Evolutionary conservation across 768 basidiomycete species (phyloP), one percentile per base, ranked within the genome.

Genomic region (Pleurotus tuber-regium): DNA sequence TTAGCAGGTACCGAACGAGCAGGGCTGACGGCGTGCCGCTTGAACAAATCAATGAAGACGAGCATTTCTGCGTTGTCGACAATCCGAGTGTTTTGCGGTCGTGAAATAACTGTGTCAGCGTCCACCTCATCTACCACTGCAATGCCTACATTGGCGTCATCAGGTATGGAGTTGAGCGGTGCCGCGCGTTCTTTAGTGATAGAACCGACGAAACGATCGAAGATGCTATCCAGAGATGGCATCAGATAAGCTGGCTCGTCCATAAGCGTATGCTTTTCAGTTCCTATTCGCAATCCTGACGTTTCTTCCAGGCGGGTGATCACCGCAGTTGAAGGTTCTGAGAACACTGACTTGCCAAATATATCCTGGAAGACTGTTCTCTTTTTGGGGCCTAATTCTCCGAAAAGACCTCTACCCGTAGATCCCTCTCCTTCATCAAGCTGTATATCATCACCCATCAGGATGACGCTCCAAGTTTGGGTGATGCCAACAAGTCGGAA

Each of bases 341-440:
- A 54, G 58, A 93, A 83, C 2, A 87, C 87, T 38, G 89, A 81
- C 53, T 80, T 73, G 31, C 94, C 94, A 62, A 96, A 97, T 61
- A 95, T 89, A 61, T 95, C 92, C 65, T 92, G 87, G 70, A 95
- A 92, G 5, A 97, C 71, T 6, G 90, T 87, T 52, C 75, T 71
- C 55, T 57, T 73, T 57, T 56, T 60, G 50, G 61, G 62, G 30
- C 53, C 31, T 8, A 61, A 53, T 18, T 60, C 61, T 42, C 63
- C 61, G 43, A 52, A 62, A 51, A 76, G 68, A 33, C 65, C 73
- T 29, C 64, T 71, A 16, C 77, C 69, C 11, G 68, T 65, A 3
- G 70, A 59, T 16, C 74, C 76, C 33, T 78, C 75, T 10, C 75
- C 75, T 42, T 73, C 67, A 1, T 68, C 63, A 18, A 67, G 60